Percentiles rank a stretch among this genome's conserved stretches.
Conservation (phyloP, 371 early-diverging fungal species). For the Circinella umbellata region DNA sequence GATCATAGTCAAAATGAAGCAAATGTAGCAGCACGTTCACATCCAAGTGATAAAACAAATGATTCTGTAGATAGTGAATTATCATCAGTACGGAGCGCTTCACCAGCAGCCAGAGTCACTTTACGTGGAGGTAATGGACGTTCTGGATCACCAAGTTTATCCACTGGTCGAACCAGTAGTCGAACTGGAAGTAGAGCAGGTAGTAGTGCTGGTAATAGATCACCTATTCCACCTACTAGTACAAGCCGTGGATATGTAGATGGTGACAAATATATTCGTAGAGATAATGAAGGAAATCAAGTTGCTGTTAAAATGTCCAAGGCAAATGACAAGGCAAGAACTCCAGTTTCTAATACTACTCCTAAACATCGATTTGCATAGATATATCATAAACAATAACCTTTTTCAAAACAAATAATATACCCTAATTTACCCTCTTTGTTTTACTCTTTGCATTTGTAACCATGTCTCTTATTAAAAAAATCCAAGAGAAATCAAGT, state of each 20-base stretch:
- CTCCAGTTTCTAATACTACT: slow-evolving; percentile 4
- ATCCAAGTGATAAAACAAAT: slow-evolving; percentile 10
- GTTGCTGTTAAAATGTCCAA: slow-evolving; percentile 49
- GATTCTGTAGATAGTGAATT: slow-evolving; percentile 1
- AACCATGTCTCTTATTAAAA: too few relatives aligned
- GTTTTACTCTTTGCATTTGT: too few relatives aligned
- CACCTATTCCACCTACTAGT: neutral
- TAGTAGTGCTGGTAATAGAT: neutral
- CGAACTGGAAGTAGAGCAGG: too few relatives aligned
- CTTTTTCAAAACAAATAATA: too few relatives aligned
- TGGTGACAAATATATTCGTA: slow-evolving; percentile 46
- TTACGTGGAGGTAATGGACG: slow-evolving; percentile 34
- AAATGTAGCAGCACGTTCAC: neutral
- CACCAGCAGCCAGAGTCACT: slow-evolving; percentile 44
- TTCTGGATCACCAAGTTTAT: slow-evolving; percentile 3
- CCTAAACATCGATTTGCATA: neutral
- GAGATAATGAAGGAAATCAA: slow-evolving; percentile 51
- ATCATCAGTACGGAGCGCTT: slow-evolving; percentile 28
- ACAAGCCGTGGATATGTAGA: slow-evolving; percentile 39
- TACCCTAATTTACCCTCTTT: too few relatives aligned
- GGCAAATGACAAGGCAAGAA: slow-evolving; percentile 36
- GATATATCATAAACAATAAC: neutral
- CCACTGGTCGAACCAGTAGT: neutral
- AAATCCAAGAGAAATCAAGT: too few relatives aligned
- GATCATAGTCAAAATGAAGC: neutral